Evolutionary conservation across 179 eudicot genomes (phyloP), one percentile per base, ranked within the genome.

Genomic region (Heliamphora pulchella): DNA sequence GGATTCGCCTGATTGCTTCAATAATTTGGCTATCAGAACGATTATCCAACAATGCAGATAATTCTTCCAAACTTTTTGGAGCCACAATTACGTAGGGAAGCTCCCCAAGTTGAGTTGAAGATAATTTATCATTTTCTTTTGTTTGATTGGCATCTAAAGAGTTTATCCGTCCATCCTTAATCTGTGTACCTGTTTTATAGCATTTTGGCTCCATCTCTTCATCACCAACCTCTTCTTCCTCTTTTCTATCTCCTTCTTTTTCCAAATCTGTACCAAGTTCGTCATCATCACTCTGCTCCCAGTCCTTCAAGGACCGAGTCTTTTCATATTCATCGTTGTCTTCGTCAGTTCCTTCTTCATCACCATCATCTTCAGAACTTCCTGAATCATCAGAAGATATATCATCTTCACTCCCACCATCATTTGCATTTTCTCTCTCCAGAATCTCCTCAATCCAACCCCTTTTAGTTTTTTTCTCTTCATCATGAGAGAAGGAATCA

Each of bases 241-340:
- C 87, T 63, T 86, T 87, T 51, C 84, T 87, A 5, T 85, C 87
- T 61, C 88, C 90, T 63, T 82, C 89, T 48, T 79, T 88, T 63
- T 81, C 93, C 53, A 75, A 76, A 81, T 83, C 87, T 61, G 77
- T 66, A 72, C 75, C 85, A 76, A 82, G 79, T 70, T 88, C 88
- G 17, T 96, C 98, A 66, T 96, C 98, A 83, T 96, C 99, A 88
- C 97, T 92, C 84, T 94, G 97, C 75, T 96, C 99, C 98, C 99
- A 96, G 80, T 92, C 98, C 86, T 89, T 89, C 80, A 94, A 78
- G 10, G 91, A 74, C 65, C 20, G 74, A 47, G 84, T 64, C 77
- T 79, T 83, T 73, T 83, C 84, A 79, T 58, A 79, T 85, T 86
- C 90, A 63, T 75, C 84, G 68, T 77, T 68, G 74, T 78, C 89